These are phyloP conservation scores for Syzygium malaccense DNA, from an alignment of 441 rosid species.

Conservation along the genomic window DNA sequence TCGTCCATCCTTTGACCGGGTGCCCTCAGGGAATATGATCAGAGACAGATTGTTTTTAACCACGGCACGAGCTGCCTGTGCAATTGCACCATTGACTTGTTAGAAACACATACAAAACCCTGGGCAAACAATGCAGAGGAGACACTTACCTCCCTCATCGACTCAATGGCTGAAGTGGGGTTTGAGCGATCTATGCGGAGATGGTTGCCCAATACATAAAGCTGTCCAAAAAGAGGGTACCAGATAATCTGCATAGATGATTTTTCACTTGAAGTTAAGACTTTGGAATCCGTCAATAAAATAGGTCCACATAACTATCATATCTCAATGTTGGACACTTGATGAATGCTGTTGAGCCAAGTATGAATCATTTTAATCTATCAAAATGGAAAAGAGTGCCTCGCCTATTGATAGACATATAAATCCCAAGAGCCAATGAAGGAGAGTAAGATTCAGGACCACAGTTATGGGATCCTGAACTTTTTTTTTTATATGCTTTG, in stretches of 20 bases:
- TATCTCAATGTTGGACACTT: not conserved
- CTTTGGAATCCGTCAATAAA: not conserved
- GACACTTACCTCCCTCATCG: slow-evolving; percentile 38
- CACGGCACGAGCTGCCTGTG: slow-evolving; percentile 33
- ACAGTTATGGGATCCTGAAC: not conserved
- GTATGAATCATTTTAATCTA: not conserved
- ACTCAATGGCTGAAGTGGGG: slow-evolving; percentile 33
- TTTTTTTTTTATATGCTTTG: not conserved
- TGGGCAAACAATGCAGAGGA: not conserved
- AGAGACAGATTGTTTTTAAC: slow-evolving; percentile 32
- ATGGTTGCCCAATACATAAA: slow-evolving; percentile 45
- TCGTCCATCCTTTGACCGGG: slow-evolving; percentile 44
- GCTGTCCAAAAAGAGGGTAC: slow-evolving; percentile 53
- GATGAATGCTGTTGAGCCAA: not conserved
- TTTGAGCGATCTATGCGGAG: slow-evolving; percentile 50
- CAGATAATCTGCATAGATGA: slow-evolving; percentile 32
- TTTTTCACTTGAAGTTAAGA: not conserved
- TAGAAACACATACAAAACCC: not conserved
- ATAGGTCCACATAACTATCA: not conserved
- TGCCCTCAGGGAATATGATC: slow-evolving; percentile 51
- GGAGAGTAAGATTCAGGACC: not conserved
- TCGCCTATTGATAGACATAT: not conserved
- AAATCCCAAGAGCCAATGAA: not conserved
- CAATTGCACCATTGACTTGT: not conserved
- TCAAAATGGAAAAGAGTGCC: not conserved